phyloP scores from a whole-genome alignment of 495 filamentous ascomycete species.

The Lasiosphaeria ovina region DNA sequence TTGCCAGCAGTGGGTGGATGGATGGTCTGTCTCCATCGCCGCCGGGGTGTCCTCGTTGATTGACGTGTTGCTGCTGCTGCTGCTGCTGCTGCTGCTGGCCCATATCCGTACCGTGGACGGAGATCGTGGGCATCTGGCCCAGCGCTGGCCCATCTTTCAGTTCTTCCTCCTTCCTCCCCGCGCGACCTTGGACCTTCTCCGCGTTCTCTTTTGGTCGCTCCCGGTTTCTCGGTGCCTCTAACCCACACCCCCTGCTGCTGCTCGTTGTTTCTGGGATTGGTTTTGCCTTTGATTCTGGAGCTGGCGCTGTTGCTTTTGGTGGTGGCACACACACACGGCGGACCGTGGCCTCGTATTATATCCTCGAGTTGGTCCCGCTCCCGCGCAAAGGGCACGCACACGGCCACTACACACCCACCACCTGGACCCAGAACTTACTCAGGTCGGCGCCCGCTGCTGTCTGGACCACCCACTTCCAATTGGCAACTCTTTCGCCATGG shows the following conservation, averaged over 20 bases:
- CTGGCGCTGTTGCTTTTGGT: no score
- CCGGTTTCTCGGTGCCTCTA: conserved; percentile 13
- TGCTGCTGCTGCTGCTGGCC: neutral
- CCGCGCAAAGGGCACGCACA: neutral
- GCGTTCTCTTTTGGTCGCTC: conserved; percentile 23
- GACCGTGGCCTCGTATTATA: conserved; percentile 12
- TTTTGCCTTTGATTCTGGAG: no score
- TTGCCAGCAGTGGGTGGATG: neutral
- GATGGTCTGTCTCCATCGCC: neutral
- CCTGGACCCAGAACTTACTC: neutral
- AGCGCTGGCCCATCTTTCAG: neutral
- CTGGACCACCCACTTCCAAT: conserved; percentile 9
- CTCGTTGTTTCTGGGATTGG: no score
- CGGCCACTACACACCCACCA: no score
- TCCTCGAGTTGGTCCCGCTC: conserved; percentile 13
- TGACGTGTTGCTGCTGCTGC: neutral
- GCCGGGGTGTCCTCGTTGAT: conserved; percentile 6
- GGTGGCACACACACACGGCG: no score
- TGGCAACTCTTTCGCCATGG: neutral
- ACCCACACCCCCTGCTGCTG: conserved; percentile 1
- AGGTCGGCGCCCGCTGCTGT: neutral
- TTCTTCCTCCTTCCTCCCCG: conserved; percentile 1
- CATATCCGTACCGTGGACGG: neutral
- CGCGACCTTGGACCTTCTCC: conserved; percentile 8
- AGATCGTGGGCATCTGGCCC: neutral